Evolutionary conservation across 306 rosid genomes (phyloP).

Genomic region (Inga oerstediana): DNA sequence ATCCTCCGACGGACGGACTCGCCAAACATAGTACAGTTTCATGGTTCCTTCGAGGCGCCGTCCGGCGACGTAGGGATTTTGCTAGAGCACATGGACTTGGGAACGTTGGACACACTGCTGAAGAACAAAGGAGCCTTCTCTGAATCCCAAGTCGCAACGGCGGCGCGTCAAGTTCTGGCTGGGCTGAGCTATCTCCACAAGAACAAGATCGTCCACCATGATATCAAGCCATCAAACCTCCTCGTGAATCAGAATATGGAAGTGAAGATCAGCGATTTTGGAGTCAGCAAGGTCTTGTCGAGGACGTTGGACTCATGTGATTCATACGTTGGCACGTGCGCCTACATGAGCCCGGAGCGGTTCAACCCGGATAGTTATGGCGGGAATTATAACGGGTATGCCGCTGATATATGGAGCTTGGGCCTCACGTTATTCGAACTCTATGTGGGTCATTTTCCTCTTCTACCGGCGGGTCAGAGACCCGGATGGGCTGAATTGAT

Average conservation of each 20-base stretch:
- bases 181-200: slow-evolving; percentile 75
- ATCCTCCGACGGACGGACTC: slow-evolving; percentile 84
- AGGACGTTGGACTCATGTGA: slow-evolving; percentile 71
- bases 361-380: slow-evolving; percentile 79
- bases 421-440: slow-evolving; percentile 84
- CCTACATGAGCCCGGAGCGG: slow-evolving; percentile 95
- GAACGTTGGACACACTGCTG: slow-evolving; percentile 56
- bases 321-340: slow-evolving; percentile 87
- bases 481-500: slow-evolving; percentile 85
- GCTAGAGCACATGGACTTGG: slow-evolving; percentile 80
- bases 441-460: slow-evolving; percentile 77
- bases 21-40: slow-evolving; percentile 50
- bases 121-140: slow-evolving; percentile 54
- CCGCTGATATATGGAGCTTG: slow-evolving; percentile 87
- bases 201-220: slow-evolving; percentile 79
- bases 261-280: slow-evolving; percentile 83
- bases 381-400: slow-evolving; percentile 79
- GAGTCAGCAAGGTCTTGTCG: slow-evolving; percentile 75
- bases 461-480: slow-evolving; percentile 75
- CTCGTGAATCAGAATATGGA: slow-evolving; percentile 54
- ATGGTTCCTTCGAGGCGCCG: slow-evolving; percentile 71
- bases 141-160: slow-evolving; percentile 45
- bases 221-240: slow-evolving; percentile 78
- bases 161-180: slow-evolving; percentile 66
- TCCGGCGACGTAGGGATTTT: slow-evolving; percentile 71